Evolutionary conservation across 768 basidiomycete genomes (phyloP).

Genomic region (Sporobolomyces roseus): DNA sequence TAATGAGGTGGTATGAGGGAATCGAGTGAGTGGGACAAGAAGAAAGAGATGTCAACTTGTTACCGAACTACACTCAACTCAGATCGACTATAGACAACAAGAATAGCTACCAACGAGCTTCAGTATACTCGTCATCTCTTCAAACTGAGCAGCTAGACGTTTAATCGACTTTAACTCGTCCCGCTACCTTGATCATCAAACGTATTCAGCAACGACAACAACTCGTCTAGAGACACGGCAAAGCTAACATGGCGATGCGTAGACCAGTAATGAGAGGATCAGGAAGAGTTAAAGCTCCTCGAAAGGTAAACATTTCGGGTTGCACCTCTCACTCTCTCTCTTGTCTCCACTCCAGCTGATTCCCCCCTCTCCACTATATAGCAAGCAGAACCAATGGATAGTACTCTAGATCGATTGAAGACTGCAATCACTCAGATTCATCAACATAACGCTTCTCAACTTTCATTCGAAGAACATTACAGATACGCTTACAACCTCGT

Average conservation of each 20-base stretch:
- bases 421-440: constrained; percentile 90
- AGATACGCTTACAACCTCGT: constrained; percentile 94
- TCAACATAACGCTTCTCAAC: constrained; percentile 80
- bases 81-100: no score
- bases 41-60: neutral
- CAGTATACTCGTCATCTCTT: no score
- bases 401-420: constrained; percentile 75
- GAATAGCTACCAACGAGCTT: no score
- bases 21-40: neutral
- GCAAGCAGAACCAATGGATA: constrained; percentile 64
- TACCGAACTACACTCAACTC: neutral
- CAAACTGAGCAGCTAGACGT: no score
- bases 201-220: neutral
- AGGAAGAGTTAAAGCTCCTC: constrained; percentile 30
- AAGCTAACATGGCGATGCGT: constrained; percentile 7
- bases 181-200: no score
- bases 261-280: constrained; percentile 19
- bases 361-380: no score
- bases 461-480: constrained; percentile 90
- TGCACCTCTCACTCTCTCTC: neutral
- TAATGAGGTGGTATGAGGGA: neutral
- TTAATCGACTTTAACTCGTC: no score
- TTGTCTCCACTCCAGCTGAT: constrained; percentile 23
- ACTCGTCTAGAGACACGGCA: neutral
- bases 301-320: constrained; percentile 14